Base-by-base conservation (phyloP, 306 rosid genomes). In the Sechiopsis laciniata region DNA sequence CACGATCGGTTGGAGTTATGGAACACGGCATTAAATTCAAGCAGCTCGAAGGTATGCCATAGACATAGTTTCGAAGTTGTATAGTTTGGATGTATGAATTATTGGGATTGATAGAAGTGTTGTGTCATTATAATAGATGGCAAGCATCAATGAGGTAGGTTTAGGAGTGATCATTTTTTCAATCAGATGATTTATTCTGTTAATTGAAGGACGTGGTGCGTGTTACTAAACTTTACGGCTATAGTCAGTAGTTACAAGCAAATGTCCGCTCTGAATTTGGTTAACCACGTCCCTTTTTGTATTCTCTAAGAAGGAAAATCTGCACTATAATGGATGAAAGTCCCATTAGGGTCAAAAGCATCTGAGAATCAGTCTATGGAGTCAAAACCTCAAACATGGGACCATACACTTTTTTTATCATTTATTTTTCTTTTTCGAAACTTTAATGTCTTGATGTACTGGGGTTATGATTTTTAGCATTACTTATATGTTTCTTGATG, bases 1-100 rank as follows among this genome's bases (percentile, higher is more conserved):
- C 88, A 1, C 82, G 87, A 2, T 93, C 97, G 7, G 97, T 93
- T 16, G 96, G 98, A 29, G 94, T 93, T 77, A 87, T 90, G 52
- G 85, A 84, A 48, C 85, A 60, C 57, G 66, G 83, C 66, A 86
- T 90, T 17, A 81, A 62, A 80, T 93, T 93, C 87, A 85, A 93
- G 81, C 89, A 85, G 55, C 96, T 93, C 16, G 78, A 84, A 81
- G 98, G 98, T 90, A 74, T 32, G 32, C 37, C 32, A 2, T 71
- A 4, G 55, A 51, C 17, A 51, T 51, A 60, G 22, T 10, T 52
- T 50, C 19, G 1, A 32, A 35, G 9, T 37, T 16, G 21, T 32
- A 32, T 7, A 63, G 48, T 35, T 63, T 5, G 54, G 45, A 60
- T 29, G 15, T 42, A 45, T 42, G 32, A 65, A 19, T 19, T 65